A percentile compares a stretch with the other conserved stretches of the same genome.
These are phyloP conservation scores for Haplographium delicatum DNA, from an alignment of 495 filamentous ascomycete species.

Conservation along the genomic window DNA sequence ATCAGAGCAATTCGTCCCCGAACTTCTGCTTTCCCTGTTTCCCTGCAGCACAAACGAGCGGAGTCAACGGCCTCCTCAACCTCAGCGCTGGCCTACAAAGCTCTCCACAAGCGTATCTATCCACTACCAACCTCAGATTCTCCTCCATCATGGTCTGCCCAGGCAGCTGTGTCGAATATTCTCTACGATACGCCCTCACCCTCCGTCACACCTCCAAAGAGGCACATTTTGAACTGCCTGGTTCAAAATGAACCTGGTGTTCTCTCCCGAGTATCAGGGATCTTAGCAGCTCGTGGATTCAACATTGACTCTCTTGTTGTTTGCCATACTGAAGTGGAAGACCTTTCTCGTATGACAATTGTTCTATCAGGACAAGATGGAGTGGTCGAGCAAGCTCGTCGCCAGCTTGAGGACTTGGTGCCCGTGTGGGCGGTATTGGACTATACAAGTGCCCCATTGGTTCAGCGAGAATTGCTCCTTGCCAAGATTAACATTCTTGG, in stretches of 20 bases:
- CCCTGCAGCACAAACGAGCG: conserved; percentile 9
- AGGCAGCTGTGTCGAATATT: conserved; percentile 93
- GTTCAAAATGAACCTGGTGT: conserved; percentile 99
- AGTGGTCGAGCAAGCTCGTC: conserved; percentile 93
- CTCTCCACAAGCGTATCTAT: conserved; percentile 81
- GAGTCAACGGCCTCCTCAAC: conserved; percentile 62
- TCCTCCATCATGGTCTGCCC: conserved; percentile 77
- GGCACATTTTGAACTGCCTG: conserved; percentile 94
- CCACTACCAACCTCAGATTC: conserved; percentile 72
- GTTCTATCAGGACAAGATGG: conserved; percentile 93
- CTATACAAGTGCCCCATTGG: conserved; percentile 87
- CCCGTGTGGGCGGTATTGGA: conserved; percentile 98
- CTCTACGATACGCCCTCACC: conserved; percentile 95
- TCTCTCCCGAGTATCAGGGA: conserved; percentile 91
- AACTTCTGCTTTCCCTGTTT: background rate
- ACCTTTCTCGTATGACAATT: conserved; percentile 97
- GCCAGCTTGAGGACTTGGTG: conserved; percentile 93
- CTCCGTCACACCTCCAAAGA: conserved; percentile 78
- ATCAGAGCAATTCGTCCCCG: conserved; percentile 31
- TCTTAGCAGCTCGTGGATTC: conserved; percentile 93
- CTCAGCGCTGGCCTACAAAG: conserved; percentile 94
- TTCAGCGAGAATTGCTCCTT: conserved; percentile 92
- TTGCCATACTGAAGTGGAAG: conserved; percentile 96
- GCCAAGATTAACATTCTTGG: conserved; percentile 94
- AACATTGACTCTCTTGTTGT: conserved; percentile 98